phyloP scores from a whole-genome alignment of 371 early-diverging fungal species.

The Syncephalis plumigaleata region DNA sequence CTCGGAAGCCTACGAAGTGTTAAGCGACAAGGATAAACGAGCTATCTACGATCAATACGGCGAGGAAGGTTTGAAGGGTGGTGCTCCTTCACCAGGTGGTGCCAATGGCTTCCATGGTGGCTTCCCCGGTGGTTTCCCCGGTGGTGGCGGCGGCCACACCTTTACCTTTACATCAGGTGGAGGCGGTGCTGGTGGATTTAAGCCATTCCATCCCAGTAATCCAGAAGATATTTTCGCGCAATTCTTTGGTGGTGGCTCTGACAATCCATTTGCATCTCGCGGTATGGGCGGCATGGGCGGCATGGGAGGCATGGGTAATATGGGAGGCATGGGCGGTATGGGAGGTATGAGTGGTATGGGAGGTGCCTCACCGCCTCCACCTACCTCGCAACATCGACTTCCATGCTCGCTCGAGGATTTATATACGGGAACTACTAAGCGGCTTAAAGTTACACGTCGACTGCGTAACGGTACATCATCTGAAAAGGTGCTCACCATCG shows the following conservation, averaged over 20 bases:
- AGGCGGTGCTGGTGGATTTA: conserved; percentile 34
- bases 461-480: conserved; percentile 28
- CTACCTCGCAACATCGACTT: conserved; percentile 42
- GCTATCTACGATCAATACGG: conserved; percentile 78
- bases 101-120: conserved; percentile 24
- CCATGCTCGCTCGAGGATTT: conserved; percentile 85
- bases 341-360: conserved; percentile 18
- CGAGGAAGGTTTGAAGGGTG: conserved; percentile 75
- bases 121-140: conserved; percentile 27
- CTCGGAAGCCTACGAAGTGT: conserved; percentile 81
- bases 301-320: conserved; percentile 19
- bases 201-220: conserved; percentile 57
- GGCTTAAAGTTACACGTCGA: conserved; percentile 78
- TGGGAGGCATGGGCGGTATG: conserved; percentile 20
- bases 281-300: conserved; percentile 24
- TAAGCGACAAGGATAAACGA: conserved; percentile 80
- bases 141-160: conserved; percentile 20
- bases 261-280: no score
- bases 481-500: conserved; percentile 75
- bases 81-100: conserved; percentile 19
- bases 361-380: conserved; percentile 11
- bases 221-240: conserved; percentile 87
- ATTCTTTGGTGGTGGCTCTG: conserved; percentile 40
- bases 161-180: conserved; percentile 34
- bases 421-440: conserved; percentile 78